A percentile compares a stretch with the other conserved stretches of the same genome.
Conservation (phyloP, 2,329 filamentous ascomycete genomes). For the Alternaria angustiovoidea region DNA sequence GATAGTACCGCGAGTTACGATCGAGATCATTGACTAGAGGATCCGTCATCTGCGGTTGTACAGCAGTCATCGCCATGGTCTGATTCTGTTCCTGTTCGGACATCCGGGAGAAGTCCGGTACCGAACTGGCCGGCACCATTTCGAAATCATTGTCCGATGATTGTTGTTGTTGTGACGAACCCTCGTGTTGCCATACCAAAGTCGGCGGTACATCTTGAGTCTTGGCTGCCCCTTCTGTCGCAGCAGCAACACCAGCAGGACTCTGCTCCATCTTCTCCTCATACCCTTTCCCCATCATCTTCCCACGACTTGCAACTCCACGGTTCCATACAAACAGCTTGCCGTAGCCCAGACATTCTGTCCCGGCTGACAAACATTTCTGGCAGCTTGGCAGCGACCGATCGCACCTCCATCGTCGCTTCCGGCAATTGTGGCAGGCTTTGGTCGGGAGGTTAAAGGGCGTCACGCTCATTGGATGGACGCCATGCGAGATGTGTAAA, state of each 20-base stretch:
- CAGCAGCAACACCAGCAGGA: slow-evolving; percentile 2
- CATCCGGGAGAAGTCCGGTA: not conserved
- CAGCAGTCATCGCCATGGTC: slow-evolving; percentile 32
- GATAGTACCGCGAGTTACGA: slow-evolving; percentile 55
- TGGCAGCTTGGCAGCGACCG: slow-evolving; percentile 66
- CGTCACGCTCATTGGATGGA: slow-evolving; percentile 43
- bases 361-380: slow-evolving; percentile 65
- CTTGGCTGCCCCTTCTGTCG: slow-evolving; percentile 37
- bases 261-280: slow-evolving; percentile 42
- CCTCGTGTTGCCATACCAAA: slow-evolving; percentile 28
- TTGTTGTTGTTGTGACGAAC: slow-evolving; percentile 12
- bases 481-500: slow-evolving; percentile 42
- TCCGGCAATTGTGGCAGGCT: slow-evolving; percentile 69
- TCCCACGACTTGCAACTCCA: slow-evolving; percentile 60
- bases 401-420: slow-evolving; percentile 68
- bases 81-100: slow-evolving; percentile 14
- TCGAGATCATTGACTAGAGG: slow-evolving; percentile 65
- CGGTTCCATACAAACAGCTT: slow-evolving; percentile 68
- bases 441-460: slow-evolving; percentile 45
- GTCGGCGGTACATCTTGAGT: slow-evolving; percentile 24
- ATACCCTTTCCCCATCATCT: slow-evolving; percentile 63
- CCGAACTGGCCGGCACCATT: not conserved
- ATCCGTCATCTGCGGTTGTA: slow-evolving; percentile 59
- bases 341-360: slow-evolving; percentile 69
- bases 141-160: not conserved